Evolutionary conservation across 2,329 filamentous ascomycete species (phyloP).

Genomic region (Pyricularia grisea): DNA sequence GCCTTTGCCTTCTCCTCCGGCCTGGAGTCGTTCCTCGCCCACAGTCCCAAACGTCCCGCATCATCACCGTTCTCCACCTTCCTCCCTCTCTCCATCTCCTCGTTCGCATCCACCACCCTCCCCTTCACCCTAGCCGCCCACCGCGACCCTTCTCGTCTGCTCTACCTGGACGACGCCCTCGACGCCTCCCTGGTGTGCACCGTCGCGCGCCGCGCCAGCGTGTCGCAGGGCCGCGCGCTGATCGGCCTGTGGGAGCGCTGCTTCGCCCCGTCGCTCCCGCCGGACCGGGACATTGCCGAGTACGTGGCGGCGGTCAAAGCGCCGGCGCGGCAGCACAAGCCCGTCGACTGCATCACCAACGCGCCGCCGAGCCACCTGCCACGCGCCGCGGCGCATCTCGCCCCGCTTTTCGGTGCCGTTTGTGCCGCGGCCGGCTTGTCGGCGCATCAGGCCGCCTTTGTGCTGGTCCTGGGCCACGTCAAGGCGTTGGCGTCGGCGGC

Average conservation of each 20-base stretch:
- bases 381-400: slow-evolving; percentile 52
- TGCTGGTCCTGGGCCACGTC: slow-evolving; percentile 68
- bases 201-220: slow-evolving; percentile 67
- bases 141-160: slow-evolving; percentile 36
- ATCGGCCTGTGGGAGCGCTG: slow-evolving; percentile 69
- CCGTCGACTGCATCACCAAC: neutral
- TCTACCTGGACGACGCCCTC: slow-evolving; percentile 60
- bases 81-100: slow-evolving; percentile 59
- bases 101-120: slow-evolving; percentile 62
- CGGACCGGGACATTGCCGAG: neutral
- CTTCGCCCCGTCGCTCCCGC: slow-evolving; percentile 31
- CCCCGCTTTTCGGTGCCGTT: slow-evolving; percentile 61
- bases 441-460: slow-evolving; percentile 56
- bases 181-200: slow-evolving; percentile 71
- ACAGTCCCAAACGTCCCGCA: slow-evolving; percentile 25
- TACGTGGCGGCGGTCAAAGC: slow-evolving; percentile 22
- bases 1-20: slow-evolving; percentile 84
- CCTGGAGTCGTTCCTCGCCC: slow-evolving; percentile 72
- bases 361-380: slow-evolving; percentile 19
- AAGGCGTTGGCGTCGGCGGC: slow-evolving; percentile 69
- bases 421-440: slow-evolving; percentile 51
- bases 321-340: slow-evolving; percentile 11
- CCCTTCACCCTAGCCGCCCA: slow-evolving; percentile 67
- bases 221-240: slow-evolving; percentile 67
- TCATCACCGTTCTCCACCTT: slow-evolving; percentile 47